Evolutionary conservation across 2,329 filamentous ascomycete genomes (phyloP), one percentile per base, ranked within the genome.

Genomic region (Xylariaceae sp.): DNA sequence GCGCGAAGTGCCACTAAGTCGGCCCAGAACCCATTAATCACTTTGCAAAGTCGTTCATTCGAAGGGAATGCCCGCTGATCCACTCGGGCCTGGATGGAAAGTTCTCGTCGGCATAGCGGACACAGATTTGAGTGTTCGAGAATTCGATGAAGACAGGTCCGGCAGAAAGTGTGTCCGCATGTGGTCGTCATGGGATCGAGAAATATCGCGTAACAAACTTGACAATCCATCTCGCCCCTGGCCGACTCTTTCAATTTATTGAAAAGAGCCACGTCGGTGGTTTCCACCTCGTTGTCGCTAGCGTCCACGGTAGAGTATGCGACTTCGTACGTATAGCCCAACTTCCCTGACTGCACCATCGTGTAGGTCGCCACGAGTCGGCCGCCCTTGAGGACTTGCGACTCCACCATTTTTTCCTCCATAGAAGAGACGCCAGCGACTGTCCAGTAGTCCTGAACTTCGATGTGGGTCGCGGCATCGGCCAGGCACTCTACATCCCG

Each of bases 131-230:
- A 82, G 52, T 92, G 82, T 48, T 90, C 83, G 38, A 93, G 66
- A 5, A 84, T 77, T 29, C 83, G 76, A 36, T 79, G 75, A 15
- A 94, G 66, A 54, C 89, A 95, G 38, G 74, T 72, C 14, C 83
- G 78, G 56, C 89, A 95, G 50, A 92, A 90, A 0, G 87, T 94
- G 56, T 95, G 89, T 1, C 89, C 89, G 49, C 89, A 95, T 2
- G 75, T 70, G 0, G 86, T 93, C 0, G 88, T 94, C 32, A 89
- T 65, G 0, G 89, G 87, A 40, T 94, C 83, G 39, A 87, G 64
- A 55, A 90, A 83, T 15, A 93, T 59, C 25, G 78, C 75, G 56
- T 90, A 93, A 59, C 89, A 94, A 38, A 94, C 78, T 49, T 92
- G 85, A 46, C 89, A 95, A 50, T 94, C 87, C 51, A 93, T 65